Evolutionary conservation across 306 rosid genomes (phyloP), one percentile per base, ranked within the genome.

Genomic region (Mimosa pudica): DNA sequence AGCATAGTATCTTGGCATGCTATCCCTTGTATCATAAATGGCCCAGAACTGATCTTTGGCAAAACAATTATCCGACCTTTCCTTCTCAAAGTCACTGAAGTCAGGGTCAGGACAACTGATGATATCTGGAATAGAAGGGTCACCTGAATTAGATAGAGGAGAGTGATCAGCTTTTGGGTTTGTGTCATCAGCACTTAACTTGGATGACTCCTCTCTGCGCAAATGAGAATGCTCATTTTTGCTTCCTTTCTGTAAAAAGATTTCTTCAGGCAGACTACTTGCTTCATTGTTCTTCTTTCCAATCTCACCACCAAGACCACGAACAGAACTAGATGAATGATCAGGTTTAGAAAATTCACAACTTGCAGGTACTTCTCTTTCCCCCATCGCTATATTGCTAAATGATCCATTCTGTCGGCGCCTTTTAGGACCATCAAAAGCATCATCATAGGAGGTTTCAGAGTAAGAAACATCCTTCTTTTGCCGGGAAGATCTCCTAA

Each of bases 1-100:
- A 41, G 97, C 98, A 84, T 92, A 95, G 82, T 72, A 95, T 85
- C 98, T 90, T 49, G 98, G 98, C 98, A 95, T 91, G 42, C 85
- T 71, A 82, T 89, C 93, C 33, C 14, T 14, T 47, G 79, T 42
- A 85, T 92, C 98, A 87, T 85, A 95, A 47, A 88, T 55, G 47
- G 97, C 95, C 98, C 98, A 95, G 3, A 79, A 71, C 77, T 95
- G 98, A 79, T 82, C 67, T 49, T 47, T 87, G 74, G 80, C 85
- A 81, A 95, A 90, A 83, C 88, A 80, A 47, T 70, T 73, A 70
- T 81, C 84, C 32, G 64, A 70, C 84, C 41, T 94, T 44, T 82
- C 86, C 81, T 77, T 83, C 10, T 90, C 98, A 83, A 95, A 95
- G 81, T 90, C 88, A 70, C 73, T 80, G 81, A 92, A 95, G 17